Conservation (phyloP, 2,329 filamentous ascomycete genomes). For the Cercospora zeae-maydis region DNA sequence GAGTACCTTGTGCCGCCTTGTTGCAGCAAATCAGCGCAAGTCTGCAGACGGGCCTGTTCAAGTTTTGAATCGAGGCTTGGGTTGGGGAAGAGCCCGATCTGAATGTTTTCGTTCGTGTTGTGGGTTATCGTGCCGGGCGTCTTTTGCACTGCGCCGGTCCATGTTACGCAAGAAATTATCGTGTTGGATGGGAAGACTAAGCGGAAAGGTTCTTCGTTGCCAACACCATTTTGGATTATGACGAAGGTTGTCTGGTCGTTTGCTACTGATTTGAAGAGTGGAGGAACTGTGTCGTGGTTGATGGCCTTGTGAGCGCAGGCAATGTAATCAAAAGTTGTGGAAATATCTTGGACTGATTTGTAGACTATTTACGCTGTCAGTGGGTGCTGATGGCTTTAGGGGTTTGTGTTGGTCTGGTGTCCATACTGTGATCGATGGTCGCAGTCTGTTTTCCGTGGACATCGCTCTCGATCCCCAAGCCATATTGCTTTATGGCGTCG, state of each 20-base stretch:
- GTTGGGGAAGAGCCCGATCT: conserved; percentile 54
- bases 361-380: conserved; percentile 38
- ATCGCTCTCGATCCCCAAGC: conserved; percentile 42
- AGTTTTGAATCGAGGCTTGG: conserved; percentile 22
- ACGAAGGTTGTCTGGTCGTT: conserved; percentile 51
- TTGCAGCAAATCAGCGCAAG: conserved; percentile 44
- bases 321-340: conserved; percentile 45
- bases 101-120: conserved; percentile 52
- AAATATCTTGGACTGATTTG: conserved; percentile 35
- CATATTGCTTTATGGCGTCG: conserved; percentile 42
- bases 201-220: conserved; percentile 56
- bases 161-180: conserved; percentile 55
- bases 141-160: conserved; percentile 53
- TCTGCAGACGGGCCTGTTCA: conserved; percentile 42
- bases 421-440: conserved; percentile 23
- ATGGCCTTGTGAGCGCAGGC: conserved; percentile 48
- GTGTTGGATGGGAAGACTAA: conserved; percentile 49
- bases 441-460: conserved; percentile 42
- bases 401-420: neutral
- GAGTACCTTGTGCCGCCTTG: conserved; percentile 46
- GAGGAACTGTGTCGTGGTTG: conserved; percentile 36
- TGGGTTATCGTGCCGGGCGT: conserved; percentile 51
- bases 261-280: conserved; percentile 41
- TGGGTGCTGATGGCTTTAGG: neutral
- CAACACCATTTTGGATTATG: conserved; percentile 62